A percentile compares a stretch with the other conserved stretches of the same genome.
These are phyloP conservation scores for Coemansia guatemalensis DNA, from an alignment of 192 early-diverging fungal genomes.

Conservation along the genomic window DNA sequence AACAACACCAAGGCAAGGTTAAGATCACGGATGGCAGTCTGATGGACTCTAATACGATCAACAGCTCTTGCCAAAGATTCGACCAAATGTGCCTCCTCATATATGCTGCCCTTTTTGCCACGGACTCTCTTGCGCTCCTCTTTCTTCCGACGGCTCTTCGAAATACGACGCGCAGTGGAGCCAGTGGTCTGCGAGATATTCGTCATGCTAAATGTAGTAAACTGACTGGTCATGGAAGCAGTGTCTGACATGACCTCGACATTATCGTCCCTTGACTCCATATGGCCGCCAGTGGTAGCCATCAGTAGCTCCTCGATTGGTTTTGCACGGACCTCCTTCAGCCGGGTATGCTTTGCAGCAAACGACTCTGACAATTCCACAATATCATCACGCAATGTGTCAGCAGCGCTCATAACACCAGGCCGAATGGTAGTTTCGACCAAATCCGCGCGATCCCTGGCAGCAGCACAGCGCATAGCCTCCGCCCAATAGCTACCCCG, in stretches of 20 bases:
- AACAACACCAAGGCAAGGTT: constrained; percentile 55
- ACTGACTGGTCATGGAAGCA: constrained; percentile 86
- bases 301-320: constrained; percentile 18
- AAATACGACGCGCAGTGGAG: constrained; percentile 36
- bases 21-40: constrained; percentile 58
- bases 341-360: constrained; percentile 15
- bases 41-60: constrained; percentile 32
- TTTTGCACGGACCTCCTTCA: constrained; percentile 37
- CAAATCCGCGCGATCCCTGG: constrained; percentile 63
- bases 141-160: constrained; percentile 62
- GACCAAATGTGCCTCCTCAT: constrained; percentile 89
- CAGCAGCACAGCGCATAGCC: constrained; percentile 65
- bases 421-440: constrained; percentile 76
- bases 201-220: constrained; percentile 75
- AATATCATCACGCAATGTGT: constrained; percentile 26
- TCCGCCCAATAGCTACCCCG: constrained; percentile 77
- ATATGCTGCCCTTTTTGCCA: constrained; percentile 86
- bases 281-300: constrained; percentile 47
- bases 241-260: constrained; percentile 96
- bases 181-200: constrained; percentile 66
- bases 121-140: constrained; percentile 75
- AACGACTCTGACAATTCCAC: constrained; percentile 35
- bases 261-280: constrained; percentile 60
- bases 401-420: constrained; percentile 35
- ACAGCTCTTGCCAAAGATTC: constrained; percentile 55